Evolutionary conservation across 495 filamentous ascomycete genomes (phyloP).

Genomic region (Podospora appendiculata): DNA sequence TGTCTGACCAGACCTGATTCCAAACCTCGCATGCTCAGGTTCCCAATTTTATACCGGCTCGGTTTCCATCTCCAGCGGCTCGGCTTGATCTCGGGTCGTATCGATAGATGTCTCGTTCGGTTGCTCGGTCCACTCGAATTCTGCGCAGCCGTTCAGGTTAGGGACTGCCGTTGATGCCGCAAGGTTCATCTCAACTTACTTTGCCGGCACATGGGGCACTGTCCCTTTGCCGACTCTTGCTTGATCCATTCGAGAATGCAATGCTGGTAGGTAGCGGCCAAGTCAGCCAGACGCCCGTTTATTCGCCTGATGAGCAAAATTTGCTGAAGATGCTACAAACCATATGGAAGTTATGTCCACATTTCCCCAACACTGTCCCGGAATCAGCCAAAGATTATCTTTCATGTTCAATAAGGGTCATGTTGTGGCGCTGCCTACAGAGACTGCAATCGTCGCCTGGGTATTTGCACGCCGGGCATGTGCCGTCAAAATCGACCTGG

Average conservation of each 20-base stretch:
- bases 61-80: too few relatives aligned
- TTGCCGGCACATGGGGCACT: constrained; percentile 97
- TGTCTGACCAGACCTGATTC: too few relatives aligned
- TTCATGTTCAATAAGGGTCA: not conserved
- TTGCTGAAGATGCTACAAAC: constrained; percentile 35
- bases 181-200: constrained; percentile 46
- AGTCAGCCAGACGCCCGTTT: not conserved
- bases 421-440: constrained; percentile 35
- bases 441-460: constrained; percentile 93
- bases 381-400: not conserved
- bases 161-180: not conserved
- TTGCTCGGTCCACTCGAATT: constrained; percentile 57
- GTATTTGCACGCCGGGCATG: constrained; percentile 95
- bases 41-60: too few relatives aligned
- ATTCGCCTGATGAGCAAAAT: not conserved
- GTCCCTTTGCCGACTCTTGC: constrained; percentile 84
- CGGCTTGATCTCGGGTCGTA: constrained; percentile 2
- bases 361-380: constrained; percentile 77
- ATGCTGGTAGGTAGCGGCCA: constrained; percentile 48
- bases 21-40: not conserved
- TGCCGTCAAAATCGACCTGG: constrained; percentile 94
- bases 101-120: constrained; percentile 14
- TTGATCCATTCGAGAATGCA: constrained; percentile 95
- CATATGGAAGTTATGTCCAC: constrained; percentile 97
- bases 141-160: constrained; percentile 24